Evolutionary conservation across 2,329 filamentous ascomycete genomes (phyloP).

Genomic region (Zasmidium angulare): DNA sequence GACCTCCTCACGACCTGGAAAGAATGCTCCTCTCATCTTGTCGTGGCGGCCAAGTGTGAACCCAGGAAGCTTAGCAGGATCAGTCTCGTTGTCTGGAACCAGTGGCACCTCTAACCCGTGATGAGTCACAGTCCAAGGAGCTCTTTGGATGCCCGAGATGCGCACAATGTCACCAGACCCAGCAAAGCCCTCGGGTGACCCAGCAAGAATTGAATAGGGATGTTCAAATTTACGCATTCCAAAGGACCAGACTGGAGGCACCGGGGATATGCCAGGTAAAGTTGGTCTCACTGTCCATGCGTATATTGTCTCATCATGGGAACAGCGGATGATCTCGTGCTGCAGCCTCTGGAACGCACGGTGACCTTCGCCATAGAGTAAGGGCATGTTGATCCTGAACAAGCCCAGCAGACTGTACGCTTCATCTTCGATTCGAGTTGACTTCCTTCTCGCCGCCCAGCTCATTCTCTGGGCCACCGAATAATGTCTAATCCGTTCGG

Average conservation of each 20-base stretch:
- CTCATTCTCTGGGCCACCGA: conserved; percentile 7
- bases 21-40: neutral
- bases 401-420: conserved; percentile 48
- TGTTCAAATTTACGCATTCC: no score
- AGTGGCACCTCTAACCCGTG: neutral
- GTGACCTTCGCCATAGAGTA: conserved; percentile 9
- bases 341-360: conserved; percentile 9
- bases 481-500: neutral
- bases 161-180: neutral
- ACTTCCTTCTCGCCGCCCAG: conserved; percentile 11
- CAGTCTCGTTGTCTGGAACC: neutral
- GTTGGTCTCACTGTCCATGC: neutral
- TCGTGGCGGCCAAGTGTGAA: neutral
- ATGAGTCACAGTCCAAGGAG: conserved; percentile 1
- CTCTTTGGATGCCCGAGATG: neutral
- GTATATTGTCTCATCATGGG: conserved; percentile 1
- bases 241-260: no score
- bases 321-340: conserved; percentile 5
- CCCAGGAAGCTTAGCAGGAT: neutral
- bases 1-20: neutral
- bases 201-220: neutral
- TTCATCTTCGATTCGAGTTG: conserved; percentile 38
- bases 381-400: conserved; percentile 43
- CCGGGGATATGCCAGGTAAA: no score
- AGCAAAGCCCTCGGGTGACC: neutral